A percentile compares a stretch with the other conserved stretches of the same genome.
Conservation (phyloP, 2,329 filamentous ascomycete species). For the Mycosphaerella arachidis region DNA sequence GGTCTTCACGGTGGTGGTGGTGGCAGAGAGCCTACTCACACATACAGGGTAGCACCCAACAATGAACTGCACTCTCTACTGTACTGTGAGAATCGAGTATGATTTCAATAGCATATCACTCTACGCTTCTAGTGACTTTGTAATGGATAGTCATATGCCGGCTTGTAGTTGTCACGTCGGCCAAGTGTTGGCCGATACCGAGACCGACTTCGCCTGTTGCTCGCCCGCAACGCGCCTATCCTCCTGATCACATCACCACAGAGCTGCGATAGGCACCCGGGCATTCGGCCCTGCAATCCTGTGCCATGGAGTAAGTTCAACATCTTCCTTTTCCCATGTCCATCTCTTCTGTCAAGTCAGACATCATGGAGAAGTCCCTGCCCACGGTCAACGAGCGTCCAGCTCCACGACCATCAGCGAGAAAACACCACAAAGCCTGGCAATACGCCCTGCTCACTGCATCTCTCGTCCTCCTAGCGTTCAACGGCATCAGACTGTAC, state of each 20-base stretch:
- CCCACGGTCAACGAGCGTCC: constrained; percentile 20
- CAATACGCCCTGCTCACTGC: constrained; percentile 1
- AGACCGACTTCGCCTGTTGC: neutral
- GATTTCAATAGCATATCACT: too few relatives aligned
- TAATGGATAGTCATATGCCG: too few relatives aligned
- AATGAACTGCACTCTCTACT: too few relatives aligned
- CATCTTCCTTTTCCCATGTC: neutral
- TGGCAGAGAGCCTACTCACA: too few relatives aligned
- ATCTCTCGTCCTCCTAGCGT: constrained; percentile 2
- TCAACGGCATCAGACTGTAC: neutral
- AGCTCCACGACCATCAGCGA: constrained; percentile 9
- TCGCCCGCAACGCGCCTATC: neutral
- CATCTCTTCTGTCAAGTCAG: constrained; percentile 2
- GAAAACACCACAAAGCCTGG: constrained; percentile 10
- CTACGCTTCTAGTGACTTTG: too few relatives aligned
- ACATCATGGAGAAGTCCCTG: constrained; percentile 27
- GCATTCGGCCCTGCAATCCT: neutral
- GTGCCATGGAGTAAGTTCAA: neutral
- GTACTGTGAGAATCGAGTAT: too few relatives aligned
- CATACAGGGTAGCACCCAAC: too few relatives aligned
- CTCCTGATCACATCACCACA: neutral
- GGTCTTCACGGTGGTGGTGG: too few relatives aligned
- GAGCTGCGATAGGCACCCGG: neutral
- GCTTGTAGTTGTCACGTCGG: too few relatives aligned
- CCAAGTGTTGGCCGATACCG: too few relatives aligned